Evolutionary conservation across 768 basidiomycete species (phyloP), one percentile per base, ranked within the genome.

Genomic region (Leccinum subtestaceum): DNA sequence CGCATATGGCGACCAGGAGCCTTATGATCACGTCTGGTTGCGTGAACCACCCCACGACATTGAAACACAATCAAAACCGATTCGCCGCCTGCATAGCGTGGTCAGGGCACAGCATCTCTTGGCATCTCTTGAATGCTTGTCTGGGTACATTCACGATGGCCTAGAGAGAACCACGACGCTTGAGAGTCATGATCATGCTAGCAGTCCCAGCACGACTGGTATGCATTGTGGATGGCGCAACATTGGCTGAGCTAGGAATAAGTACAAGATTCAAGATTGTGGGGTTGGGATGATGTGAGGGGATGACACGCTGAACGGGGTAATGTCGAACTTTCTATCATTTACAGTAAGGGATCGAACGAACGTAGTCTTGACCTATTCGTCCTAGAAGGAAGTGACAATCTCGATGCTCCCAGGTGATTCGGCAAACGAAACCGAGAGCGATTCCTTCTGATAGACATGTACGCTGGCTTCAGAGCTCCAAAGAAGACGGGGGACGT

Each of bases 41-140:
- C 71, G 88, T 72, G 89, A 87, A 31, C 79, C 83, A 32, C 85
- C 86, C 5, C 83, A 81, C 60, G 77, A 72, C 47, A 89, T 78
- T 48, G 84, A 77, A 13, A 84, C 82, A 66, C 85, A 83, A 63
- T 80, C 74, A 67, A 88, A 88, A 45, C 83, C 84, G 47, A 67
- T 61, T 55, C 86, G 84, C 50, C 77, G 74, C 29, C 47, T 70
- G 6, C 21, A 12, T 40, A 88, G 71, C 67, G 89, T 84, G 11
- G 84, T 84, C 23, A 86, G 87, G 9, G 85, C 85, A 66, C 86
- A 87, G 64, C 78, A 78, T 53, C 87, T 80, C 69, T 78, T 82
- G 70, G 63, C 78, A 78, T 53, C 87, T 80, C 69, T 78, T 82
- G 70, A 55, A 76, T 73, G 58, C 73, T 75, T 29, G 66, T 66